Evolutionary conservation across 1,284 basidiomycete species (phyloP), one percentile per base, ranked within the genome.

Genomic region (Wolfiporia cocos): DNA sequence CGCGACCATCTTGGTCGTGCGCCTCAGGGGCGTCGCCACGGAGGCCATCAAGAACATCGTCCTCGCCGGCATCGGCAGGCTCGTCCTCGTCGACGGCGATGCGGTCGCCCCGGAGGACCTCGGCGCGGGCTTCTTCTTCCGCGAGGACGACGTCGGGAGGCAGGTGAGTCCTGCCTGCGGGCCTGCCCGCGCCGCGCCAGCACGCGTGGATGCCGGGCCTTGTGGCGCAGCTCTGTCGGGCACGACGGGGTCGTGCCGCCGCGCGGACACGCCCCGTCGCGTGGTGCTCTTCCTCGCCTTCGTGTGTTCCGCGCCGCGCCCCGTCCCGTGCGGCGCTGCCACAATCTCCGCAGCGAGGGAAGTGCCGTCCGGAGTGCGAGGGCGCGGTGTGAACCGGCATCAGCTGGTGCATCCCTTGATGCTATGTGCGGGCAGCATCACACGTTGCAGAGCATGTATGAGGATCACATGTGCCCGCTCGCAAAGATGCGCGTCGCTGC

Each of bases 11-110:
- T 71, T 98, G 39, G 73, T 99, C 34, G 69, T 93, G 26, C 79
- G 79, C 19, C 74, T 98, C 39, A 74, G 81, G 34, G 92, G 92
- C 3, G 73, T 91, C 28, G 92, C 95, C 14, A 92, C 93, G n/a
- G 96, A 99, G 64, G 79, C 86, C 19, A 88, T 96, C 65, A 99
- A 99, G 67, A 99, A 99, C 62, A 83, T 88, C 58, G 86, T 88
- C 23, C 71, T 88, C 37, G 81, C 85, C 23, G 85, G 86, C 23
- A 81, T 88, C 42, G 85, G 85, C 34, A 84, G 75, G 57, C 68
- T 88, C 42, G 59, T 88, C 43, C 71, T 88, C 41, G 68, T 81
- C 41, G 85, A 88, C 63, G 64, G 65, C 18, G 79, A 74, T 49
- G 62, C 72, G 30, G 81, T 88, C 34, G 55, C 64, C 35, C 75